A percentile compares a stretch with the other conserved stretches of the same genome.
Conservation (phyloP, 495 filamentous ascomycete species). For the Annulohypoxylon bovei region DNA sequence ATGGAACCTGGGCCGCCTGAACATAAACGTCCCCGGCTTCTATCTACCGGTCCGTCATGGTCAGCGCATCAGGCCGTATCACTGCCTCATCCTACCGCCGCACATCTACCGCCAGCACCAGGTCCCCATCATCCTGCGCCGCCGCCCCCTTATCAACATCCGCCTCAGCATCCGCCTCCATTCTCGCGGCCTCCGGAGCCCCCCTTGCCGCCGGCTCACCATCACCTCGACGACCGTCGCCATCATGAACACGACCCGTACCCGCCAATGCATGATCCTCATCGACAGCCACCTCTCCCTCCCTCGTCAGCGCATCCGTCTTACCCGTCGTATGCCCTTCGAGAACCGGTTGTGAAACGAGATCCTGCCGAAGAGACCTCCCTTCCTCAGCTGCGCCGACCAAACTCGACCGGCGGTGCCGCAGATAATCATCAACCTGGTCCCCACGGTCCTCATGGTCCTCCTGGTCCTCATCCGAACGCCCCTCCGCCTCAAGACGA, state of each 20-base stretch:
- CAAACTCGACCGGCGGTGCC: conserved; percentile 55
- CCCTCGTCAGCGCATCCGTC: conserved; percentile 58
- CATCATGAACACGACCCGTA: conserved; percentile 61
- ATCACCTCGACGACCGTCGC: conserved; percentile 58
- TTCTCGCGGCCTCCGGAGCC: conserved; percentile 54
- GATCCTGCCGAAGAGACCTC: conserved; percentile 59
- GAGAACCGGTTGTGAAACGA: conserved; percentile 61
- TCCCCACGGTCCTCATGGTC: conserved; percentile 51
- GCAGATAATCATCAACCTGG: conserved; percentile 50
- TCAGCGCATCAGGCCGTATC: conserved; percentile 57
- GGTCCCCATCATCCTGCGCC: conserved; percentile 55
- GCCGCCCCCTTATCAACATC: conserved; percentile 47
- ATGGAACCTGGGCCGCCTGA: conserved; percentile 62
- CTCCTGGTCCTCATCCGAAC: conserved; percentile 40
- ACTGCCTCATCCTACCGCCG: conserved; percentile 56
- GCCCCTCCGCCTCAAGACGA: conserved; percentile 49
- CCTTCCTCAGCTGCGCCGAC: conserved; percentile 55
- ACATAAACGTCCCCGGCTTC: conserved; percentile 59
- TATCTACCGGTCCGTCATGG: conserved; percentile 55
- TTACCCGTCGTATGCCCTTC: conserved; percentile 49
- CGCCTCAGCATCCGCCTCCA: conserved; percentile 50
- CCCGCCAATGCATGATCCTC: conserved; percentile 61
- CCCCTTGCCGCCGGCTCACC: conserved; percentile 46
- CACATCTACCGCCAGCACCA: conserved; percentile 48
- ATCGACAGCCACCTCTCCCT: conserved; percentile 53